A percentile compares a stretch with the other conserved stretches of the same genome.
phyloP scores from a whole-genome alignment of 331 rosid species.

The Malus hybrid region DNA sequence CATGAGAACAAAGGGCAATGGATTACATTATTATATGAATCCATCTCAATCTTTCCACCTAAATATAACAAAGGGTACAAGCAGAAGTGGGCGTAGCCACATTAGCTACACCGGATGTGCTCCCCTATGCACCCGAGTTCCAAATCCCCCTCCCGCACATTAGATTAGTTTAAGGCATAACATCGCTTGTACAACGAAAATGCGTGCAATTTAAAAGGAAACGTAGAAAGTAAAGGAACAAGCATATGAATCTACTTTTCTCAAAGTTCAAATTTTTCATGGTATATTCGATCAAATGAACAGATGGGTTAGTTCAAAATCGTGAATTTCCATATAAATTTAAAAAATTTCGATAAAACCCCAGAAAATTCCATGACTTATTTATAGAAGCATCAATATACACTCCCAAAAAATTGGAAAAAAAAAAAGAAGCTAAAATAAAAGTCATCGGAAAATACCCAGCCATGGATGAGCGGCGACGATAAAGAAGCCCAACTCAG shows the following conservation, averaged over 20 bases:
- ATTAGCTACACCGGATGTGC: not conserved
- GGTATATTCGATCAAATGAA: not conserved
- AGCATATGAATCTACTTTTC: not conserved
- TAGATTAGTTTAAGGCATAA: not conserved
- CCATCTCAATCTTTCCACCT: not conserved
- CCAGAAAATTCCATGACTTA: not conserved
- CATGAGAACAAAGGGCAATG: not conserved
- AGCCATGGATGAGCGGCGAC: slow-evolving; percentile 35
- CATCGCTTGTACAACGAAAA: not conserved
- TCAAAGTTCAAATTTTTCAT: not conserved
- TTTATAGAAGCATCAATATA: slow-evolving; percentile 1
- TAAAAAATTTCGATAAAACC: too few relatives aligned
- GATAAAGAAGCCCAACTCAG: not conserved
- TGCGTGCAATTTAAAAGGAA: not conserved
- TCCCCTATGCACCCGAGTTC: not conserved
- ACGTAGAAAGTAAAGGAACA: not conserved
- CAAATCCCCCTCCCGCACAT: not conserved
- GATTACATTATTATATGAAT: not conserved
- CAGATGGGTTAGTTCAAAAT: not conserved
- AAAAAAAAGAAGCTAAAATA: not conserved
- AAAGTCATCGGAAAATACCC: slow-evolving; percentile 32
- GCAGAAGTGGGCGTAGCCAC: not conserved
- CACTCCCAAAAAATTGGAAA: not conserved
- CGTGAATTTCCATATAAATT: not conserved
- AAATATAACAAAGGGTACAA: not conserved